A percentile compares a stretch with the other conserved stretches of the same genome.
phyloP scores from a whole-genome alignment of 345 rosid species.

The Populus deltoides region DNA sequence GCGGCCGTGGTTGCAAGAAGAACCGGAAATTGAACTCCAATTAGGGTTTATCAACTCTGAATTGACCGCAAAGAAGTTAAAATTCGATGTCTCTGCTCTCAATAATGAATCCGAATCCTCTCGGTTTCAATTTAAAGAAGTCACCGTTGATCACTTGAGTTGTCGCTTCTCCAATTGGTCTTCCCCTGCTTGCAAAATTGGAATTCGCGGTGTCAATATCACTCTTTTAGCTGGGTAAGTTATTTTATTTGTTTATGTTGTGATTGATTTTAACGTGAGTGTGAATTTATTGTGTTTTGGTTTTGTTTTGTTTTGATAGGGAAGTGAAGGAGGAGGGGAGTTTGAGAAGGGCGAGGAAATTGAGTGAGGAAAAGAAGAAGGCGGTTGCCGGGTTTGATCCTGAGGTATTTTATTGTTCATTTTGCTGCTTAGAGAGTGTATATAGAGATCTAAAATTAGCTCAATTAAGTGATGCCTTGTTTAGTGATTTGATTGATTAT shows the following conservation, averaged over 20 bases:
- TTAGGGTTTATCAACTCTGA: conserved; percentile 57
- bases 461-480: background rate
- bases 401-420: conserved; percentile 48
- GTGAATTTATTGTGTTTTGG: background rate
- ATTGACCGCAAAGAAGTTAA: conserved; percentile 44
- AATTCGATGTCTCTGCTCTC: conserved; percentile 48
- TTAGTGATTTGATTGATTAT: background rate
- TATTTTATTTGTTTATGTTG: conserved; percentile 1
- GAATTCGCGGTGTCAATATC: conserved; percentile 56
- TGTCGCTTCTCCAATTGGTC: conserved; percentile 74
- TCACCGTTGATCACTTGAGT: conserved; percentile 46
- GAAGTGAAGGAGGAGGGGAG: conserved; percentile 37
- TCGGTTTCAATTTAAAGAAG: conserved; percentile 40
- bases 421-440: no score
- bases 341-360: conserved; percentile 17
- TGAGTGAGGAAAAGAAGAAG: conserved; percentile 44
- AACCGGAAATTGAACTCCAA: conserved; percentile 59
- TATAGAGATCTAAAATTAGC: no score
- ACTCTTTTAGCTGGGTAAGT: conserved; percentile 48
- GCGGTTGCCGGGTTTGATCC: conserved; percentile 61
- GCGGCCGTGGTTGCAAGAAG: conserved; percentile 62
- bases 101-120: conserved; percentile 44
- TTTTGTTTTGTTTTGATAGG: conserved; percentile 22
- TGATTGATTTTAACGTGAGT: background rate
- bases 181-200: conserved; percentile 48